Base-by-base conservation (phyloP, 768 basidiomycete species). In the Tephrocybe sp. region DNA sequence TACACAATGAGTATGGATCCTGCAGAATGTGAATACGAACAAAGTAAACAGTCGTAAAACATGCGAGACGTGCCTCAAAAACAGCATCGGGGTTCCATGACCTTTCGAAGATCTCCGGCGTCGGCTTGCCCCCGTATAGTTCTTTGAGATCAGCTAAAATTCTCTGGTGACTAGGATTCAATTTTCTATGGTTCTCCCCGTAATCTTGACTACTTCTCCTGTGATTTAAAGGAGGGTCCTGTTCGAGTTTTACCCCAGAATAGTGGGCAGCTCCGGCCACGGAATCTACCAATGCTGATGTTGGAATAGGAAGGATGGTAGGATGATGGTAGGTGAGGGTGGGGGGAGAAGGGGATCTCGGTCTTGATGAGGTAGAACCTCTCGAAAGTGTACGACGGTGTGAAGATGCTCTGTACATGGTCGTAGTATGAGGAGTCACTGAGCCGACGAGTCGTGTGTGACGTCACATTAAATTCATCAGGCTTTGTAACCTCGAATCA, bases 221-320 rank as follows among this genome's bases (percentile, higher is more conserved):
- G 39, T 67, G 74, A 44, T 68, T 72, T 20, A 71, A 38, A 2
- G 54, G 50, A 4, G 61, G 39, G 20, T 71, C 67, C 10, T 64
- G 55, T 53, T 77, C 73, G 5, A 79, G 65, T 46, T 67, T 68
- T 17, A 68, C 70, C 5, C 83, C 83, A 4, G 80, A 77, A 58
- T 84, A 87, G 57, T 85, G 84, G 0, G 84, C 81, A 13, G 74
- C 84, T 36, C 81, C 76, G 1, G 80, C 80, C 3, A 82, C 78
- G 0, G 82, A 82, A 55, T 78, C 75, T 32, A 83, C 69, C 8
- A 85, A 65, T 2, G 76, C 72, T 16, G 78, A 68, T 0, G 79
- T 77, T 1, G 79, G 82, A 1, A 83, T 56, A 14, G 73, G 71
- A 5, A 82, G 48, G 17, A 73, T 61, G 19, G 68, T 67, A 2